Base-by-base conservation (phyloP, 2,329 filamentous ascomycete genomes). In the Madurella fahalii region DNA sequence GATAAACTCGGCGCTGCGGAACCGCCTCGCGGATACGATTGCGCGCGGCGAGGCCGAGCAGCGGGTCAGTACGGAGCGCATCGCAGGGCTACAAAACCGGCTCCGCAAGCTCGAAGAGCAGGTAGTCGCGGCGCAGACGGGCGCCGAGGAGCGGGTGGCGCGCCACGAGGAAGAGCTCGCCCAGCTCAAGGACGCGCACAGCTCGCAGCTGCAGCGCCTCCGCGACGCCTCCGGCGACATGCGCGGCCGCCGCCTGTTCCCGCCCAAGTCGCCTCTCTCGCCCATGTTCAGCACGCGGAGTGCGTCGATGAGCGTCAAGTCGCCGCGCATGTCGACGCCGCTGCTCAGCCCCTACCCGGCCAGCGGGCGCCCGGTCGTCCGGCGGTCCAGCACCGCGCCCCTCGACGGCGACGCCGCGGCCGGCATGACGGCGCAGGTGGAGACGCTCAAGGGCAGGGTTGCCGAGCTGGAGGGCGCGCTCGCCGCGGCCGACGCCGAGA, bases 101-200 rank as follows among this genome's bases (percentile, higher is more conserved):
- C 85, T 99, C 53, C 90, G 88, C 64, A 73, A 76, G 15, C 83
- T 96, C 48, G 94, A 97, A 68, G 92, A 97, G 58, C 83, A 87
- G 63, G 82, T 99, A 18, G 79, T 95, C 51, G 74, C 83, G 17
- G 90, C 93, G 1, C 93, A 97, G 70, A 86, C 90, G 53, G 82
- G 87, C 17, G 93, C 90, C 0, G 94, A 99, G 68, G 91, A 93
- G 47, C 85, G 86, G 40, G 83, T 97, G 54, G 75, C 82, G 42
- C 85, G 84, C 47, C 91, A 96, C 66, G 94, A 97, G 69, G 90
- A 94, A 39, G 91, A 96, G 71, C 81, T 96, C 39, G 76, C 82
- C 16, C 76, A 80, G 18, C 74, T 97, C 52, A 86, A 87, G 61
- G 90, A 95, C 53, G 87, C 83, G 56, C 85, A 94, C 66, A 90